These are phyloP conservation scores for Lodderomyces pseudojiufengensis DNA, from an alignment of 1,139 yeast species.

Conservation along the genomic window DNA sequence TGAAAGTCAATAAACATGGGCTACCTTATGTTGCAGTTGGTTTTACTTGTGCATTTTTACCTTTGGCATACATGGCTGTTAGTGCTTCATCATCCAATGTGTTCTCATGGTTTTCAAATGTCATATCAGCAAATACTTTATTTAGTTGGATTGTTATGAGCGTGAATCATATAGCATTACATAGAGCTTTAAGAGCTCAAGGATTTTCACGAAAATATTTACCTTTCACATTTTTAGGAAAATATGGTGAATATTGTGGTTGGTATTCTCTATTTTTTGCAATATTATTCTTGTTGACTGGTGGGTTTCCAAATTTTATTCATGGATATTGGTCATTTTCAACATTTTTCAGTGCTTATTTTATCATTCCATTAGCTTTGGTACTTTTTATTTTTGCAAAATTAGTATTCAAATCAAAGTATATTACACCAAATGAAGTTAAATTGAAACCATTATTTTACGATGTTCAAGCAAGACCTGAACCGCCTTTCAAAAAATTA, in stretches of 20 bases:
- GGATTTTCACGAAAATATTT: constrained; percentile 31
- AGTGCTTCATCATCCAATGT: constrained; percentile 20
- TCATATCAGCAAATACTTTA: constrained; percentile 21
- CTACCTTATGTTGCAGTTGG: constrained; percentile 23
- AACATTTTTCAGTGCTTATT: constrained; percentile 33
- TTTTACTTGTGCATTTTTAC: constrained; percentile 21
- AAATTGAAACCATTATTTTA: constrained; percentile 28
- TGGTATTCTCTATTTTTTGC: constrained; percentile 34
- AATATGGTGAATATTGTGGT: constrained; percentile 24
- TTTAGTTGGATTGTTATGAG: constrained; percentile 27
- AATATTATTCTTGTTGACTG: constrained; percentile 30
- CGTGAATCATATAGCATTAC: constrained; percentile 27
- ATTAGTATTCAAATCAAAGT: constrained; percentile 22
- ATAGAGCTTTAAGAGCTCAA: constrained; percentile 34
- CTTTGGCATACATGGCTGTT: constrained; percentile 24
- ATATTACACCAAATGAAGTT: constrained; percentile 26
- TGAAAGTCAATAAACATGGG: constrained; percentile 29
- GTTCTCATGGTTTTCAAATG: constrained; percentile 25
- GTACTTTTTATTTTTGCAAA: constrained; percentile 29
- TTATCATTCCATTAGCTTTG: constrained; percentile 29
- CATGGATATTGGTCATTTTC: constrained; percentile 29
- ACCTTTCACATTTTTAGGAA: constrained; percentile 27
- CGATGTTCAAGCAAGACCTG: constrained; percentile 35
- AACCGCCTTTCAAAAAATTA: constrained; percentile 24
- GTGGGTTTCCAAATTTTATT: constrained; percentile 37